These are phyloP conservation scores for Starmerella etchellsii DNA, from an alignment of 805 yeast species.

Conservation along the genomic window DNA sequence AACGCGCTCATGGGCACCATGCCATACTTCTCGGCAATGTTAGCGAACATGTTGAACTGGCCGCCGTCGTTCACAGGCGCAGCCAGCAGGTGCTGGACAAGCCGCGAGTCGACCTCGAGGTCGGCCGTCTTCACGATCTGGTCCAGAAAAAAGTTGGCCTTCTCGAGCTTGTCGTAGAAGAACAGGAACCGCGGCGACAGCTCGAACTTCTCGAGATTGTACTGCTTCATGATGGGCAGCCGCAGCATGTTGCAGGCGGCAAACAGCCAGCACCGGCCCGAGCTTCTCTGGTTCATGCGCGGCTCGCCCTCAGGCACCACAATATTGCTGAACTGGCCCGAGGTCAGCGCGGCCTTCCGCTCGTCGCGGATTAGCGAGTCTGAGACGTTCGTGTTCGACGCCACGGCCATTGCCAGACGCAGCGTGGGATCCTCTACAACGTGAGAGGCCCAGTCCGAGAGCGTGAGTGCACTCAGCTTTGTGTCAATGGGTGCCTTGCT, in stretches of 20 bases:
- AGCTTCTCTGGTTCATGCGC: conserved; percentile 56
- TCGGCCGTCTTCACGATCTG: conserved; percentile 58
- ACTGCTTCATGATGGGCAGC: conserved; percentile 44
- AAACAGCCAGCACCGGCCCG: conserved; percentile 84
- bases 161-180: conserved; percentile 78
- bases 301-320: conserved; percentile 46
- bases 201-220: conserved; percentile 56
- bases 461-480: conserved; percentile 14
- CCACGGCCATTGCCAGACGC: conserved; percentile 25
- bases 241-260: conserved; percentile 70
- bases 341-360: conserved; percentile 16
- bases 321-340: conserved; percentile 32
- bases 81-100: conserved; percentile 49
- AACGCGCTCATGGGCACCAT: conserved; percentile 59
- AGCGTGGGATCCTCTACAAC: conserved; percentile 22
- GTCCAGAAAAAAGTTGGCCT: conserved; percentile 67
- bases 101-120: conserved; percentile 54
- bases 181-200: conserved; percentile 67
- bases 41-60: conserved; percentile 72
- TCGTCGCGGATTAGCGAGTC: conserved; percentile 24
- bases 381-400: conserved; percentile 22
- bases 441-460: conserved; percentile 22
- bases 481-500: conserved; percentile 4
- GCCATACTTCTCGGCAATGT: conserved; percentile 69
- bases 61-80: conserved; percentile 78